phyloP scores from a whole-genome alignment of 805 yeast genomes.

The Candida bentonensis region DNA sequence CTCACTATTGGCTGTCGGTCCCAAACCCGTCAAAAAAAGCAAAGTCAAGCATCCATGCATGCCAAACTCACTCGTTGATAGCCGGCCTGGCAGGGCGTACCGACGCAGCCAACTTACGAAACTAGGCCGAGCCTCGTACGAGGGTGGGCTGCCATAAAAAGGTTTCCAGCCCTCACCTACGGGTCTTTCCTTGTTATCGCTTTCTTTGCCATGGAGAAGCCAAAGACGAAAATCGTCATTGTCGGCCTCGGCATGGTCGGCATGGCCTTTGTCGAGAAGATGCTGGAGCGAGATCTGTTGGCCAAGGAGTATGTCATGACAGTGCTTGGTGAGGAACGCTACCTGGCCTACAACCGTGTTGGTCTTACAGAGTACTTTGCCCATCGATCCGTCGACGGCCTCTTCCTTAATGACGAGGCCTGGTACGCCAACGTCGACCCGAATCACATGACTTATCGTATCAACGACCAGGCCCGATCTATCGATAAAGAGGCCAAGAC shows the following conservation, averaged over 20 bases:
- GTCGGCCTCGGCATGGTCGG: slow-evolving; percentile 28
- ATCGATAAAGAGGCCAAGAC: slow-evolving; percentile 6
- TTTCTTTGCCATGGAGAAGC: too few relatives aligned
- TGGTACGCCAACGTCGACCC: slow-evolving; percentile 10
- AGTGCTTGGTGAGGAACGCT: slow-evolving; percentile 25
- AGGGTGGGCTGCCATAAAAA: too few relatives aligned
- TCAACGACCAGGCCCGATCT: slow-evolving; percentile 7
- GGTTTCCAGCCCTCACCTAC: too few relatives aligned
- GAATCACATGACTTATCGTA: slow-evolving; percentile 9
- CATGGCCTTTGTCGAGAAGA: slow-evolving; percentile 22
- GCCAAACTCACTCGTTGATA: too few relatives aligned
- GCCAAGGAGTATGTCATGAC: slow-evolving; percentile 17
- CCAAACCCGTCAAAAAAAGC: too few relatives aligned
- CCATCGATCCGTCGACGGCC: slow-evolving; percentile 5
- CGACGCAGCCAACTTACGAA: too few relatives aligned
- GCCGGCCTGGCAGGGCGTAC: too few relatives aligned
- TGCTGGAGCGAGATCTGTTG: slow-evolving; percentile 19
- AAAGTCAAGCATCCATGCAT: too few relatives aligned
- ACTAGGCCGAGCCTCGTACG: too few relatives aligned
- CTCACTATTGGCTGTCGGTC: too few relatives aligned
- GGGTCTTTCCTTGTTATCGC: too few relatives aligned
- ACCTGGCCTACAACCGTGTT: slow-evolving; percentile 25
- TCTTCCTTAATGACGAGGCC: slow-evolving; percentile 8
- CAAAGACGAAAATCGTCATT: slow-evolving; percentile 18
- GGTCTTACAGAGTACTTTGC: slow-evolving; percentile 15